Conservation (phyloP, 345 rosid genomes). For the Nasturtium officinale region DNA sequence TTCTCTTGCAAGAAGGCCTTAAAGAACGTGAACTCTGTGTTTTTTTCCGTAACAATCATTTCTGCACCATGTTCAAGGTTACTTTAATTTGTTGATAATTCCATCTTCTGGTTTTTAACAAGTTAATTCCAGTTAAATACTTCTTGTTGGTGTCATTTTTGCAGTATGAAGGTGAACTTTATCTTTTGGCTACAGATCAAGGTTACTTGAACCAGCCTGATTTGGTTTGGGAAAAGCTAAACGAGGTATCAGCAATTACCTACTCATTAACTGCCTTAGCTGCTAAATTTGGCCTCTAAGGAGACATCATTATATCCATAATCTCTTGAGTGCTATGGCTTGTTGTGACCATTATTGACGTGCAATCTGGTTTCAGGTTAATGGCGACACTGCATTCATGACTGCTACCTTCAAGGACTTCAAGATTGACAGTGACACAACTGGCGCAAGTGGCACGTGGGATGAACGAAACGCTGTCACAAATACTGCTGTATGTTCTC, state of each 20-base stretch:
- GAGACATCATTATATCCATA: not conserved
- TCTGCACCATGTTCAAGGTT: constrained; percentile 99
- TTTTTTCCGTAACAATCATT: constrained; percentile 96
- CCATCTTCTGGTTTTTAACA: constrained; percentile 3
- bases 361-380: constrained; percentile 63
- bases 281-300: not conserved
- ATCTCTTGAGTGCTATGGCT: not conserved
- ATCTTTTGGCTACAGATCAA: constrained; percentile 97
- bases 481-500: constrained; percentile 71
- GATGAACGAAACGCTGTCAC: constrained; percentile 82
- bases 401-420: constrained; percentile 86
- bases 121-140: not conserved
- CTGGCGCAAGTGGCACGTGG: constrained; percentile 69
- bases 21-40: constrained; percentile 97
- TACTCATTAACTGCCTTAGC: not conserved
- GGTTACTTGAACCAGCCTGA: constrained; percentile 93
- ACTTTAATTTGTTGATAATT: constrained; percentile 32
- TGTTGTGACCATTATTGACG: constrained; percentile 16
- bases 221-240: constrained; percentile 96
- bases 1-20: constrained; percentile 84
- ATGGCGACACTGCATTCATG: constrained; percentile 92
- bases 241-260: constrained; percentile 62
- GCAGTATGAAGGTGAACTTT: constrained; percentile 93
- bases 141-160: constrained; percentile 30
- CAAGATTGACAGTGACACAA: constrained; percentile 65